Base-by-base conservation (phyloP, 2,329 filamentous ascomycete species). In the Simplicillium aogashimaense region DNA sequence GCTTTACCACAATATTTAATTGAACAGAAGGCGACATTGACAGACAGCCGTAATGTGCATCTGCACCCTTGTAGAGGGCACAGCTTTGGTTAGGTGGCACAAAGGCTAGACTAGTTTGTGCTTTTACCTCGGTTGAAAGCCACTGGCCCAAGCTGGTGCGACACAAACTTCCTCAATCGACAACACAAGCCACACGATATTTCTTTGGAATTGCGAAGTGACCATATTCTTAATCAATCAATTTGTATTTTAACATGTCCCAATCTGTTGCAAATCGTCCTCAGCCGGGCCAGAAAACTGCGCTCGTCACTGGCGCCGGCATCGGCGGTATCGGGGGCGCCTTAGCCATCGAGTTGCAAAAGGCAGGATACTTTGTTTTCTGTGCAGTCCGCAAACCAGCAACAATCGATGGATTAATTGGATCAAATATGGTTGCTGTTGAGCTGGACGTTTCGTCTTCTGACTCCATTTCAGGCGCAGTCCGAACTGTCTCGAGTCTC, bases 301-400 rank as follows among this genome's bases (percentile, higher is more conserved):
- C 33, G 7, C 39, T 44, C 39, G 35, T 44, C 36, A 44, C 42
- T 5, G 42, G 42, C 36, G 32, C 39, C 7, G 39, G 42, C 29
- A 25, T 39, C n/a, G 42, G 42, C 14, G 42, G 42, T 29, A 44
- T 41, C 17, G 42, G 42, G 17, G 42, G 42, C 36, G 35, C 39
- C 4, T 39, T 44, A 12, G 42, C 42, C 10, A 41, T 16, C 16
- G 36, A 41, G 34, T 20, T 44, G 30, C 39, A 44, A 36, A 13
- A 18, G 18, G 38, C 37, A 25, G 42, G 42, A 28, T 44, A 41
- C 20, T 41, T 41, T 34, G 42, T 44, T 29, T 38, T 44, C 25
- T 39, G 36, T 36, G 39, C 36, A 11, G 39, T 41, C 25, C 42
- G 42, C 35, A 38, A 39, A 1, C 42, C 36, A 9, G 38, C 36